phyloP scores from a whole-genome alignment of 768 basidiomycete genomes.

The Exidia glandulosa region DNA sequence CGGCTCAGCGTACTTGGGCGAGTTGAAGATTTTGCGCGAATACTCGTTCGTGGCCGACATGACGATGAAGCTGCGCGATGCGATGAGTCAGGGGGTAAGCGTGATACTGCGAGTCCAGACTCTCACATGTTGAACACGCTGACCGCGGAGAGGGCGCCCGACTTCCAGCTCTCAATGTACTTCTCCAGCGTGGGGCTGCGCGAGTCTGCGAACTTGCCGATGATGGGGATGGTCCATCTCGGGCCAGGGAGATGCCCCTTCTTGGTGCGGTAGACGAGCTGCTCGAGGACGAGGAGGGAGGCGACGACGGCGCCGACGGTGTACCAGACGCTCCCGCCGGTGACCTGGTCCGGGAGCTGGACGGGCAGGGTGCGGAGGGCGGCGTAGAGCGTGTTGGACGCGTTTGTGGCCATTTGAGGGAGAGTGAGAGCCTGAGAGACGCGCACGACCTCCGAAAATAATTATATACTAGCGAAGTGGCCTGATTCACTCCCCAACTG shows the following conservation, averaged over 20 bases:
- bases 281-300: conserved; percentile 75
- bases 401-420: neutral
- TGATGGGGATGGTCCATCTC: conserved; percentile 91
- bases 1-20: conserved; percentile 83
- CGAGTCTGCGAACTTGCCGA: conserved; percentile 92
- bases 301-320: conserved; percentile 60
- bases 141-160: conserved; percentile 75
- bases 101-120: too few species aligned
- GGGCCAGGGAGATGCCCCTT: conserved; percentile 82
- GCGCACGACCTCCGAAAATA: neutral
- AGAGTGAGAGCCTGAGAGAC: neutral
- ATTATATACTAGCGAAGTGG: conserved; percentile 14
- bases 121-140: conserved; percentile 94
- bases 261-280: conserved; percentile 78
- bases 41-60: conserved; percentile 93
- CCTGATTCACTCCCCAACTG: conserved; percentile 9
- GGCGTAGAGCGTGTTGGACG: neutral
- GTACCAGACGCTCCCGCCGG: conserved; percentile 1
- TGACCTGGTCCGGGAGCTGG: neutral
- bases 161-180: conserved; percentile 88
- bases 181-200: conserved; percentile 83
- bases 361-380: neutral
- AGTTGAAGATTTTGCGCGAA: conserved; percentile 92
- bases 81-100: neutral
- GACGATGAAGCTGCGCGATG: conserved; percentile 74